A percentile compares a stretch with the other conserved stretches of the same genome.
These are phyloP conservation scores for Arabidopsis arenosa DNA, from an alignment of 345 rosid genomes.

Conservation along the genomic window DNA sequence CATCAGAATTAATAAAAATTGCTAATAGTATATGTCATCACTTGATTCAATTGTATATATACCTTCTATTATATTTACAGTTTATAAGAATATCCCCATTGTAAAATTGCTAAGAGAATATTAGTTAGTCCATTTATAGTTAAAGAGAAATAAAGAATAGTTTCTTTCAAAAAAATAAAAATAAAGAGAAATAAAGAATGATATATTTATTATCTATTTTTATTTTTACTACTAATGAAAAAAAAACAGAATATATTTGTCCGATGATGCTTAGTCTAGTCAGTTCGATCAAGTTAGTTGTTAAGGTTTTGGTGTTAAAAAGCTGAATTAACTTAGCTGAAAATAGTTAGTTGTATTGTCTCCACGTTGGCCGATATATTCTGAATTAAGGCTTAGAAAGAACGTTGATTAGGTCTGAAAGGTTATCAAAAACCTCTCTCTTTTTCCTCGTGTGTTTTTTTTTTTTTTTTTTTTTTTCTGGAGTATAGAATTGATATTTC, in stretches of 20 bases:
- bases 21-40: not conserved
- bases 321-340: not conserved
- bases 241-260: not conserved
- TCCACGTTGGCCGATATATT: constrained; percentile 29
- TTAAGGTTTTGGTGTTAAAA: constrained; percentile 2
- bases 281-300: constrained; percentile 3
- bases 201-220: not conserved
- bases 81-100: not conserved
- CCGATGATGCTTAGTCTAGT: not conserved
- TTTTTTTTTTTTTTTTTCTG: not conserved
- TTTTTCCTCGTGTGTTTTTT: not conserved
- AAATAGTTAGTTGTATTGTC: constrained; percentile 28
- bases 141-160: no score
- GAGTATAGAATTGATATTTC: not conserved
- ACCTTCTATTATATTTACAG: no score
- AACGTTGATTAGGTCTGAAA: constrained; percentile 45
- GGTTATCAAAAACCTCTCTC: no score
- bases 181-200: no score
- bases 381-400: constrained; percentile 28
- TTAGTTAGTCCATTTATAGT: not conserved
- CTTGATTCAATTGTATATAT: not conserved
- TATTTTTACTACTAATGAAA: not conserved
- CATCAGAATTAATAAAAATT: not conserved
- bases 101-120: not conserved
- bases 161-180: no score